Base-by-base conservation (phyloP, 2,329 filamentous ascomycete genomes). In the Herpomyces periplanetae region DNA sequence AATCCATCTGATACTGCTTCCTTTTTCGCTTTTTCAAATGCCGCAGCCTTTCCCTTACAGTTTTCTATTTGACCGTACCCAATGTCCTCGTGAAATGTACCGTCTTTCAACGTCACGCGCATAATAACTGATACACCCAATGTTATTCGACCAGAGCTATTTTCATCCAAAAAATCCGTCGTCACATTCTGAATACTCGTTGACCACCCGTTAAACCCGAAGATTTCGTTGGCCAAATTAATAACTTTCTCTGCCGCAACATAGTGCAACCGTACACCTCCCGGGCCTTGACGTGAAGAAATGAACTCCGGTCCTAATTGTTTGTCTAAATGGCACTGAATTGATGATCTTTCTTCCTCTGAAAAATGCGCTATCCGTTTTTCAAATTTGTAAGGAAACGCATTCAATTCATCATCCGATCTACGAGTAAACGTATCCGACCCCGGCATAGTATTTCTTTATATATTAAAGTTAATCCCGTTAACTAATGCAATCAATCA, bases 11-110 rank as follows among this genome's bases (percentile, higher is more conserved):
- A 91, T 2, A 71, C 84, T 4, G 69, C 84, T 42, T 91, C 73
- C 37, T 96, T 96, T 44, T 91, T 96, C 1, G 80, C 73, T 40
- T 96, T 96, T 36, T 96, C 80, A 31, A 91, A 96, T 0, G 75
- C 80, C 19, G 66, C 63, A 3, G 73, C 75, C 41, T 96, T 96
- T 21, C 68, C 65, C 39, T 75, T 84, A 37, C 62, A 69, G 32
- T 96, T 96, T 37, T 91, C 75, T 29, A 85, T 85, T 28, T 80
- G 66, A 4, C 80, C 80, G 32, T 96, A 96, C 11, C 80, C 80
- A 25, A 91, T 63, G 34, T 96, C 80, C 49, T 96, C 80, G 35
- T 91, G 80, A 34, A 58, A 91, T n/a, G 75, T 80, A 17, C 80
- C 80, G 39, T 91, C 75, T 25, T 60, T 62, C 20, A 96, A 41